Base-by-base conservation (phyloP, 352 stramenopile species). In the Halophytophthora polymorphica region DNA sequence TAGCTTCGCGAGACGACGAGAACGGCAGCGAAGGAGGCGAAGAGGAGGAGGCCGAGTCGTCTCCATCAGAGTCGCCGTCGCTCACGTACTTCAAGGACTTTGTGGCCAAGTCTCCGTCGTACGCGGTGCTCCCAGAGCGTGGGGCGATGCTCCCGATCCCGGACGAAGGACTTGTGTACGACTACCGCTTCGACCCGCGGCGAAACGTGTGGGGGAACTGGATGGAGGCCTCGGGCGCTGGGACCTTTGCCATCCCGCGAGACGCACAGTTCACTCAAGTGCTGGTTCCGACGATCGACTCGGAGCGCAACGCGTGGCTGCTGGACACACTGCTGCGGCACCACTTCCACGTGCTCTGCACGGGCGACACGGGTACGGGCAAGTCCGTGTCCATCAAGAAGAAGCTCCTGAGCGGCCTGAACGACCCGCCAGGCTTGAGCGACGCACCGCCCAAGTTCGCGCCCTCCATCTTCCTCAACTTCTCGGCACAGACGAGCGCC, bases 381-480 rank as follows among this genome's bases (percentile, higher is more conserved):
- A 98, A 98, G 58, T 96, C 80, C 1, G 92, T 98, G 4, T 95
- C 86, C 2, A 93, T 97, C 57, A 96, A 97, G 66, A 96, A 96
- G 53, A 97, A 97, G 58, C 72, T 97, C 23, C 45, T 96, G 17
- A 84, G 64, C 34, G 86, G 85, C 8, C 65, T 96, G 44, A 79
- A 84, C 31, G 63, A 80, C 14, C 73, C 81, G 15, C 43, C 48
- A 17, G 54, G 59, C 14, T 38, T 41, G 1, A 60, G 38, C 31
- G 61, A 63, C 3, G 38, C 46, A 13, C 38, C 56, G 4, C 45
- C 40, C 2, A 64, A 63, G 37, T 97, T 94, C 45, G 86, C 78
- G 23, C 34, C 56, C 11, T 94, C 72, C 11, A 96, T 97, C 39
- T 90, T 96, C 40, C 74, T 98, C 37, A 97, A 96, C 48, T 98